A percentile compares a stretch with the other conserved stretches of the same genome.
Conservation (phyloP, 768 basidiomycete genomes). For the Cyclocybe cylindracea region DNA sequence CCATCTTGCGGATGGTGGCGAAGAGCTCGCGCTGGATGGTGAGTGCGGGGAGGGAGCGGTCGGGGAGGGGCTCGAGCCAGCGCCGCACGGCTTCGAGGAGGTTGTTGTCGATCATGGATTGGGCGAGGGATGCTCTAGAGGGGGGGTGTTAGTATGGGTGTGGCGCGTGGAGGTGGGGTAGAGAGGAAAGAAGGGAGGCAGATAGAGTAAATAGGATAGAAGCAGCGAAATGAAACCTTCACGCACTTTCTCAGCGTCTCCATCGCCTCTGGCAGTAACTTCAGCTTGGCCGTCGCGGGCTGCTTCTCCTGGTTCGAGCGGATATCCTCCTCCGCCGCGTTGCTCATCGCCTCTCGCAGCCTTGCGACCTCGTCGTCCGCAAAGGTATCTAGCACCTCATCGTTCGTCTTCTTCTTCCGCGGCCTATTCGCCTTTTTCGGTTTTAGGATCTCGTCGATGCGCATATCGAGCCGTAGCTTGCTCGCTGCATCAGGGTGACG, state of each 20-base stretch:
- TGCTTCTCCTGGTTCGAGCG: slow-evolving; percentile 75
- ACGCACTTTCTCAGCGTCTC: slow-evolving; percentile 86
- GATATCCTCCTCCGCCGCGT: slow-evolving; percentile 83
- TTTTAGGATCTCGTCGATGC: slow-evolving; percentile 86
- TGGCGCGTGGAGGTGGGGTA: too few relatives aligned
- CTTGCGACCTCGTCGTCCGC: slow-evolving; percentile 90
- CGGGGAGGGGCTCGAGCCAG: slow-evolving; percentile 95
- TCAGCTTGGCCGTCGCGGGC: slow-evolving; percentile 85
- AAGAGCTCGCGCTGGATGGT: slow-evolving; percentile 96
- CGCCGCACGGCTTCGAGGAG: slow-evolving; percentile 84
- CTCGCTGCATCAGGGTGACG: slow-evolving; percentile 52
- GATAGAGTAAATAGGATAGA: too few relatives aligned
- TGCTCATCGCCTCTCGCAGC: slow-evolving; percentile 87
- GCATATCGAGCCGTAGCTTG: slow-evolving; percentile 77
- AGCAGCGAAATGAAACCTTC: slow-evolving; percentile 1
- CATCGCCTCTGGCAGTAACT: slow-evolving; percentile 86
- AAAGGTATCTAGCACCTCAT: slow-evolving; percentile 81
- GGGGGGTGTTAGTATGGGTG: background rate
- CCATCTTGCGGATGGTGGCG: slow-evolving; percentile 81
- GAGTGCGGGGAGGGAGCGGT: slow-evolving; percentile 89
- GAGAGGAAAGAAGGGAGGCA: too few relatives aligned
- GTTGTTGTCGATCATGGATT: slow-evolving; percentile 95
- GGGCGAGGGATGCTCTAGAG: slow-evolving; percentile 77
- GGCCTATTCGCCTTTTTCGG: slow-evolving; percentile 67
- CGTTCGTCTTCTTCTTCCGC: slow-evolving; percentile 76